Base-by-base conservation (phyloP, 202 grass and related monocot species). In the Musa balbisiana region DNA sequence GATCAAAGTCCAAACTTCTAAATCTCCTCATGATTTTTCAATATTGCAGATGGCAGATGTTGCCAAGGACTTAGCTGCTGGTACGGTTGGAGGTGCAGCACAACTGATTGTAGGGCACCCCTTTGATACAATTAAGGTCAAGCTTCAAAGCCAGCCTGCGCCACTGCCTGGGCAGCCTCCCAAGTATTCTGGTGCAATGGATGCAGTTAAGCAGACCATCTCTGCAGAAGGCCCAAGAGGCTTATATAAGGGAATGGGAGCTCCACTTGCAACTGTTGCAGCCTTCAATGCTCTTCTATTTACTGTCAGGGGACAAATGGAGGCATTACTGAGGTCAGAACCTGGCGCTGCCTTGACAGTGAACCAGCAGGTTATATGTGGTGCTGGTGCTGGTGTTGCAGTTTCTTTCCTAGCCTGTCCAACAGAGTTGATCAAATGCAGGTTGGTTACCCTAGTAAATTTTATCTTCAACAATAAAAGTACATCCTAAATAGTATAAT, bases 381-480 rank as follows among this genome's bases (percentile, higher is more conserved):
- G 58, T 62, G 58, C 58, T 62, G 58, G 58, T 62, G 58, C 58
- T 62, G 58, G 58, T 17, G 58, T 62, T 62, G 58, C 58, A 62
- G 58, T 62, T 8, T 62, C 58, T 62, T 62, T 62, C 17, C 20
- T 62, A 20, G 58, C 58, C 16, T 62, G 58, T 62, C 58, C 58
- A 62, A 62, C 58, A 3, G 58, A 62, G 58, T 20, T 62, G 16
- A 62, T 62, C 14, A 62, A 62, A 20, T 62, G 58, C 58, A 62
- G 58, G 58, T 62, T 62, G 17, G 58, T 62, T 62, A 62, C 58
- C 33, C 33, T 43, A 6, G 33, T 43, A 43, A 43, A 6, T 43
- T 43, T 43, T 43, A 43, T 43, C 33, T 43, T 43, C 0, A 43
- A 43, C 33, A 43, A 43, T 43, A 43, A 43, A 43, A 43, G 33